Evolutionary conservation across 495 filamentous ascomycete genomes (phyloP).

Genomic region (Chaetomium tenue): DNA sequence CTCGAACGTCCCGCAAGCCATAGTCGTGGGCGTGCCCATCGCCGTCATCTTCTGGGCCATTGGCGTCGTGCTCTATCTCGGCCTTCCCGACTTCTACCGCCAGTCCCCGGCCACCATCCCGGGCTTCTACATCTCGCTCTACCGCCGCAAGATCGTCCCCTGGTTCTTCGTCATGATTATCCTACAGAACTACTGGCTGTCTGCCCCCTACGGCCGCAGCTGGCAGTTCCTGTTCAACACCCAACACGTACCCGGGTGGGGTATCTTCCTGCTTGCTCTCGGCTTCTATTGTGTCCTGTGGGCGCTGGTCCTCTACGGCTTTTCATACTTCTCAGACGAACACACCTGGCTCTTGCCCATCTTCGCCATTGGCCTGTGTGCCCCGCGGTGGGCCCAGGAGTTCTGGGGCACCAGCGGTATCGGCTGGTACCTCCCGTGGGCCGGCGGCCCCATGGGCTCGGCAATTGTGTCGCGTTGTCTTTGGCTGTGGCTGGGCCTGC

Average conservation of each 20-base stretch:
- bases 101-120: slow-evolving; percentile 67
- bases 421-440: slow-evolving; percentile 62
- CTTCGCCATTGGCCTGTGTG: slow-evolving; percentile 63
- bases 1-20: slow-evolving; percentile 38
- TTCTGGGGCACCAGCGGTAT: slow-evolving; percentile 60
- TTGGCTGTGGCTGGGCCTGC: slow-evolving; percentile 65
- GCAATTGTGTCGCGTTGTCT: slow-evolving; percentile 55
- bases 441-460: slow-evolving; percentile 46
- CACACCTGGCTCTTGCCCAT: slow-evolving; percentile 66
- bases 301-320: slow-evolving; percentile 48
- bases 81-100: slow-evolving; percentile 64
- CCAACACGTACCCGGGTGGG: slow-evolving; percentile 53
- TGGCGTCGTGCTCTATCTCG: slow-evolving; percentile 52
- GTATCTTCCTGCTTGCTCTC: slow-evolving; percentile 52
- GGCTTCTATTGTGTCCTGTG: slow-evolving; percentile 62
- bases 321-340: slow-evolving; percentile 50
- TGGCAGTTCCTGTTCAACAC: slow-evolving; percentile 61
- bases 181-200: slow-evolving; percentile 67
- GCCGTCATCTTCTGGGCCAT: slow-evolving; percentile 54
- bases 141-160: slow-evolving; percentile 58
- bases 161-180: slow-evolving; percentile 62
- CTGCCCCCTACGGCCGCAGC: slow-evolving; percentile 59
- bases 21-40: slow-evolving; percentile 51
- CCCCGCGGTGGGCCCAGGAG: slow-evolving; percentile 65
- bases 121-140: slow-evolving; percentile 55